Conservation (phyloP, 352 stramenopile genomes). For the Phytophthora idaei region DNA sequence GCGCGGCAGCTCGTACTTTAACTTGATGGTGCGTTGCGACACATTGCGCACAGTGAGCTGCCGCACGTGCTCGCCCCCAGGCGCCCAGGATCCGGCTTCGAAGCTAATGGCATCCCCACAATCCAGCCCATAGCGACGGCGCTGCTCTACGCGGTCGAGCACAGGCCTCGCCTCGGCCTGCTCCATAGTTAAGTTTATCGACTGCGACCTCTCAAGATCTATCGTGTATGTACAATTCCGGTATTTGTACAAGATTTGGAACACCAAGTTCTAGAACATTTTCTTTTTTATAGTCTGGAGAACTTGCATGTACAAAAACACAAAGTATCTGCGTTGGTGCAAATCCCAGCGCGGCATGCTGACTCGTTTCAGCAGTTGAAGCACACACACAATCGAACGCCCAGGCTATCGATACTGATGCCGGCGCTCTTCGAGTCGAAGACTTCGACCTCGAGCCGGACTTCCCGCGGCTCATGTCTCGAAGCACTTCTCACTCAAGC, state of each 20-base stretch:
- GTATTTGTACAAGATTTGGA: background rate
- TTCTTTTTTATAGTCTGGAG: background rate
- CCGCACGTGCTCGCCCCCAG: conserved; percentile 91
- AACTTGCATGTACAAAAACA: too few species aligned
- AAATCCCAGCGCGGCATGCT: conserved; percentile 10
- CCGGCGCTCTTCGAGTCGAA: conserved; percentile 30
- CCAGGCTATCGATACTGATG: conserved; percentile 17
- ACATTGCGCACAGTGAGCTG: conserved; percentile 93
- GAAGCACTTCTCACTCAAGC: conserved; percentile 14
- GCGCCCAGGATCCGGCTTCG: conserved; percentile 85
- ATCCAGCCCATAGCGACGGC: conserved; percentile 75
- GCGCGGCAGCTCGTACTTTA: conserved; percentile 92
- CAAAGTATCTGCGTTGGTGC: background rate
- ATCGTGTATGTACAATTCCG: background rate
- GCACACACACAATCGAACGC: conserved; percentile 29
- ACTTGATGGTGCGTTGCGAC: conserved; percentile 82
- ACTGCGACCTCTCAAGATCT: conserved; percentile 31
- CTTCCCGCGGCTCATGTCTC: conserved; percentile 31
- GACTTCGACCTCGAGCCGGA: conserved; percentile 34
- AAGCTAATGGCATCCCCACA: conserved; percentile 91
- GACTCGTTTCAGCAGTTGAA: conserved; percentile 34
- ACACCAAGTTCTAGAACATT: background rate
- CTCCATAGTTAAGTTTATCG: conserved; percentile 4
- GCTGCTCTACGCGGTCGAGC: conserved; percentile 75
- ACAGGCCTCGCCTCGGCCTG: conserved; percentile 39